phyloP scores from a whole-genome alignment of 805 yeast genomes.

The Barnettozyma wickerhamii region DNA sequence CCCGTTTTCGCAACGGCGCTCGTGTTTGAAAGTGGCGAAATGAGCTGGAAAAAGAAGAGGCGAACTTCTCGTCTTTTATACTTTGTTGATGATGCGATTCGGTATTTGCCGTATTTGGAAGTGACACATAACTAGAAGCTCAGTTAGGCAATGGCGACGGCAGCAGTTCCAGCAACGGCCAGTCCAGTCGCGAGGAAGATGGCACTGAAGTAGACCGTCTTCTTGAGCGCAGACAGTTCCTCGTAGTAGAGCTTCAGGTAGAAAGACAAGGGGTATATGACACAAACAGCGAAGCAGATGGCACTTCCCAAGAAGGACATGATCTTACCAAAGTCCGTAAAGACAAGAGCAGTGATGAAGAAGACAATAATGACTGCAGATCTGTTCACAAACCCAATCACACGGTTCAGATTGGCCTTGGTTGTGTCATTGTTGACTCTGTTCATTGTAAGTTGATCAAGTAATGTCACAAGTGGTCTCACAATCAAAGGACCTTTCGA shows the following conservation, averaged over 20 bases:
- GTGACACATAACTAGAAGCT: too few relatives aligned
- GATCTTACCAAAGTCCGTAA: conserved; percentile 70
- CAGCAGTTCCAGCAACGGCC: conserved; percentile 24
- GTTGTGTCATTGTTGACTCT: background rate
- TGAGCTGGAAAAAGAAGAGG: too few relatives aligned
- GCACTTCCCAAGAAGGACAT: conserved; percentile 73
- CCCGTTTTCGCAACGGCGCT: background rate
- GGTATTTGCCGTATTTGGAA: conserved; percentile 4
- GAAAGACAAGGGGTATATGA: conserved; percentile 64
- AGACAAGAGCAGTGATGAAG: conserved; percentile 47
- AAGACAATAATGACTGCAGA: conserved; percentile 29
- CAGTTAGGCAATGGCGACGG: conserved; percentile 18
- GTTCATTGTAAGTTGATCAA: conserved; percentile 37
- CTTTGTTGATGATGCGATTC: conserved; percentile 3
- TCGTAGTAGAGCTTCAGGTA: conserved; percentile 46
- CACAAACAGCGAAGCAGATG: conserved; percentile 68
- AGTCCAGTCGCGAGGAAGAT: conserved; percentile 8
- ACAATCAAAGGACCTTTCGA: conserved; percentile 73
- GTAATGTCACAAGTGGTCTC: conserved; percentile 64
- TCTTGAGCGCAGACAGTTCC: conserved; percentile 30
- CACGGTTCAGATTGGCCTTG: background rate
- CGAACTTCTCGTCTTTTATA: too few relatives aligned
- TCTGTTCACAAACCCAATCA: conserved; percentile 15
- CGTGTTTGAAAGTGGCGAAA: background rate
- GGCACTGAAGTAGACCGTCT: conserved; percentile 9